phyloP scores from a whole-genome alignment of 2,329 filamentous ascomycete species.

The Colletotrichum karsti region DNA sequence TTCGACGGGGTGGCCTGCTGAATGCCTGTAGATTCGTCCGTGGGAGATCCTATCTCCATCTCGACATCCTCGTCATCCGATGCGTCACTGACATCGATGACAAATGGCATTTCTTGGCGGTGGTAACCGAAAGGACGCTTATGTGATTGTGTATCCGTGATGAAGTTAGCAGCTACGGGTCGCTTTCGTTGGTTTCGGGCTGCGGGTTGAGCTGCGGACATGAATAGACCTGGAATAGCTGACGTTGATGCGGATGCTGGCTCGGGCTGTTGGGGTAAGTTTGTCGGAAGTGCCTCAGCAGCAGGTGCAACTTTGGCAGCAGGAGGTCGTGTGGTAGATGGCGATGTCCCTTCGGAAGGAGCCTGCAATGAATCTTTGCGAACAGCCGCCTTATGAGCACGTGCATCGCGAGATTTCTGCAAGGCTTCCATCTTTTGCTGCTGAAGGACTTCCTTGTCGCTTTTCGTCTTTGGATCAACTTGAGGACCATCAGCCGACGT shows the following conservation, averaged over 20 bases:
- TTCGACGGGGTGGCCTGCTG: conserved; percentile 42
- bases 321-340: background rate
- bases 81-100: conserved; percentile 87
- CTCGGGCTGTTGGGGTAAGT: background rate
- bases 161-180: conserved; percentile 74
- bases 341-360: conserved; percentile 5
- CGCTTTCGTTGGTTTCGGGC: conserved; percentile 45
- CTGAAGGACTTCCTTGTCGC: conserved; percentile 76
- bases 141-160: conserved; percentile 56
- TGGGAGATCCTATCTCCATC: conserved; percentile 71
- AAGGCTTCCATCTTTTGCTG: conserved; percentile 83
- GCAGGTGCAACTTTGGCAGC: background rate
- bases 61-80: conserved; percentile 69
- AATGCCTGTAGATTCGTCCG: conserved; percentile 47
- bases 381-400: conserved; percentile 42
- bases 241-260: conserved; percentile 21
- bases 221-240: conserved; percentile 47
- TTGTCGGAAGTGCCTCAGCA: background rate
- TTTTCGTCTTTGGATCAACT: conserved; percentile 39
- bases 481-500: conserved; percentile 7
- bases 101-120: conserved; percentile 68
- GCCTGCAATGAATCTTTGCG: conserved; percentile 18
- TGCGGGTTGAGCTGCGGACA: conserved; percentile 39
- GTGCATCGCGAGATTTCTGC: conserved; percentile 63
- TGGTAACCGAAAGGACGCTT: conserved; percentile 73